Base-by-base conservation (phyloP, 179 eudicot genomes). In the Vitellaria paradoxa region DNA sequence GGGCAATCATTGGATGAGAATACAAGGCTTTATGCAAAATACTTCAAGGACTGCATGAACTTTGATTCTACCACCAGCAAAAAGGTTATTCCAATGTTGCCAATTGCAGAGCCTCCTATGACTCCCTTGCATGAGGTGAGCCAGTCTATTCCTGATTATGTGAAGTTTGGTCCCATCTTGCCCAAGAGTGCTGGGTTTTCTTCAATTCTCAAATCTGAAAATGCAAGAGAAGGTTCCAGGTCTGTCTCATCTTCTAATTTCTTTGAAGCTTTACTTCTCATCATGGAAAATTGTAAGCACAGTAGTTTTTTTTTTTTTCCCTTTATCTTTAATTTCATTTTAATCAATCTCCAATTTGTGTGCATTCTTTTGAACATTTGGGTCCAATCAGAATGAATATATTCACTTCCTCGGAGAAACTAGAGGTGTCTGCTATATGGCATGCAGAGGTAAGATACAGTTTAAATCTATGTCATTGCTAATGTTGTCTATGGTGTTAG, bases 181-280 rank as follows among this genome's bases (percentile, higher is more conserved):
- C 91, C 91, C 20, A 83, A 84, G 76, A 88, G 85, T 78, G 91
- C 91, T 68, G 91, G 91, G 21, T 88, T 88, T 70, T 72, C 83
- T 20, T 76, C 81, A 30, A 53, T 76, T 12, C 72, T 84, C 67
- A 83, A 76, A 70, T 49, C 67, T 59, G 81, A 82, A 24, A 71
- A 76, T 62, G 55, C 80, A 46, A 77, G 70, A 72, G 84, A 76
- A 71, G 74, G 68, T 80, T 81, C 82, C 17, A 81, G 88, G 90
- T 87, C 21, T 21, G 62, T 68, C 20, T 81, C n/a, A 64, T 56
- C 52, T 37, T 24, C 55, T 62, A 65, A 42, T 53, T 63, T 55
- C 20, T 78, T 65, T 63, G 62, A 30, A 50, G 62, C 49, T 76
- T 68, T 61, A 23, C 12, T 53, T 55, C 20, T 42, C 8, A 37